A percentile compares a stretch with the other conserved stretches of the same genome.
phyloP scores from a whole-genome alignment of 139 green algal species.

The Coccomyxa sp. region DNA sequence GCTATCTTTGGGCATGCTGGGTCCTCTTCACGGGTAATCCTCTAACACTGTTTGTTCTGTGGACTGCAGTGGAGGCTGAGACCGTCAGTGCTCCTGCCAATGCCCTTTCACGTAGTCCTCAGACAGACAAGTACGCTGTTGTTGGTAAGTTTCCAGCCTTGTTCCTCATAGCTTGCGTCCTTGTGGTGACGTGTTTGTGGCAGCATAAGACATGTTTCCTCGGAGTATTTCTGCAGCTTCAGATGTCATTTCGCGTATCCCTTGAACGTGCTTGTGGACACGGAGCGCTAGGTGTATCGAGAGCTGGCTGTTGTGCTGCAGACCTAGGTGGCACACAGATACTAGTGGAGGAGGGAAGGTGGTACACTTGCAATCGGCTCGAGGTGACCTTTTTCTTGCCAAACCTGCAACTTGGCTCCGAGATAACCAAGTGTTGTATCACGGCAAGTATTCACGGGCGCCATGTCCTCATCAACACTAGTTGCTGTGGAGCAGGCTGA shows the following conservation, averaged over 20 bases:
- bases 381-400: constrained; percentile 37
- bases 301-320: neutral
- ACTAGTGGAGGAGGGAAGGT: constrained; percentile 88
- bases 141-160: neutral
- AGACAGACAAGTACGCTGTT: constrained; percentile 23
- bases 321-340: constrained; percentile 87
- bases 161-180: neutral
- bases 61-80: neutral
- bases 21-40: neutral
- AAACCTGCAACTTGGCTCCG: neutral
- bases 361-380: constrained; percentile 91
- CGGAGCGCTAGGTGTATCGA: neutral
- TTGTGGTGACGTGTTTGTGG: neutral
- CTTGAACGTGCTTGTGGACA: neutral
- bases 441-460: neutral
- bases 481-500: constrained; percentile 41
- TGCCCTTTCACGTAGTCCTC: neutral
- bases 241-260: neutral
- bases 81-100: neutral
- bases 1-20: neutral
- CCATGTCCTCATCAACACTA: neutral
- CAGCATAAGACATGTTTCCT: neutral
- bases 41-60: neutral
- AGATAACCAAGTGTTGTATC: neutral
- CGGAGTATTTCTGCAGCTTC: neutral